Evolutionary conservation across 371 early-diverging fungal species (phyloP).

Genomic region (Mortierella sp.): DNA sequence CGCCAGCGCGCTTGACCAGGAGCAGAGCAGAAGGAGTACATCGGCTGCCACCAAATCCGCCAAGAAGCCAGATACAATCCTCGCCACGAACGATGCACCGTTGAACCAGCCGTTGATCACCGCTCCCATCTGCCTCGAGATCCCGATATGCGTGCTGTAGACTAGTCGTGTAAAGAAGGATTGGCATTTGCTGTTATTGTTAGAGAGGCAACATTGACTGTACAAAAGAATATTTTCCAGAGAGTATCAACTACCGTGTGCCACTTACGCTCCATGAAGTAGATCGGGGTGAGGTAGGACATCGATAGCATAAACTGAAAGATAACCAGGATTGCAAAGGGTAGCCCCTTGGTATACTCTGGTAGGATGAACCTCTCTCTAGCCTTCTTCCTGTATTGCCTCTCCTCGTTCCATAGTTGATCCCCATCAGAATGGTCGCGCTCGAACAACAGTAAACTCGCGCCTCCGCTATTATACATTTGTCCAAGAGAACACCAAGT

Average conservation of each 20-base stretch:
- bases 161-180: constrained; percentile 6
- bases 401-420: not conserved
- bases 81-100: constrained; percentile 69
- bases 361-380: not conserved
- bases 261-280: constrained; percentile 37
- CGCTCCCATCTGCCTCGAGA: constrained; percentile 58
- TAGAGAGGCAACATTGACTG: not conserved
- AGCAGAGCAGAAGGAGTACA: constrained; percentile 59
- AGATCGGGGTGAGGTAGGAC: constrained; percentile 39
- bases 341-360: constrained; percentile 11
- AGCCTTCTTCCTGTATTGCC: not conserved
- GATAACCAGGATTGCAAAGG: constrained; percentile 18
- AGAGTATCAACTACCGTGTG: not conserved
- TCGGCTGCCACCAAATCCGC: constrained; percentile 73
- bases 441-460: constrained; percentile 25
- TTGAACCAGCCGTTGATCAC: constrained; percentile 65
- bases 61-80: constrained; percentile 69
- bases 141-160: constrained; percentile 58
- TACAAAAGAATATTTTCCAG: not conserved
- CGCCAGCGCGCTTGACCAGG: constrained; percentile 61
- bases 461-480: constrained; percentile 13
- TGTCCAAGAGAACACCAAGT: not conserved
- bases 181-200: no score
- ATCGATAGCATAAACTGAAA: constrained; percentile 31
- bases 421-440: not conserved